Base-by-base conservation (phyloP, 768 basidiomycete species). In the Phallus indusiatus region DNA sequence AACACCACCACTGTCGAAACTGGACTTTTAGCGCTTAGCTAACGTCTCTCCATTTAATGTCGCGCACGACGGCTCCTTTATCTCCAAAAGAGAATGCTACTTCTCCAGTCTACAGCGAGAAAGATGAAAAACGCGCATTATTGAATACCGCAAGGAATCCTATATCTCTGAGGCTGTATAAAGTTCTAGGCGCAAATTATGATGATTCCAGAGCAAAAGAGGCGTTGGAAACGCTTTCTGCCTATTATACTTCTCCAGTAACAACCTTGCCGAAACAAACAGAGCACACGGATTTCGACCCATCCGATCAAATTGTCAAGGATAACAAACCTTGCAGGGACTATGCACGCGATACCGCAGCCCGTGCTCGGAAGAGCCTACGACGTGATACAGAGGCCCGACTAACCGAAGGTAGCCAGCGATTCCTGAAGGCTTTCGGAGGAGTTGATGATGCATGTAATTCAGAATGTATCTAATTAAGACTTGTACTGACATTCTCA, bases 361-460 rank as follows among this genome's bases (percentile, higher is more conserved):
- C 82, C 5, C 76, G 80, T 52, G 92, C 88, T 22, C 77, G 93
- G 56, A 90, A 86, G 68, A 82, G 85, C 66, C 76, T 97, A 56
- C 80, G 89, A 48, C 77, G 85, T 62, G 94, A 97, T 69, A 83
- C 95, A 69, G 94, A 98, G 68, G 77, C 74, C 53, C 88, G 84
- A 69, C 76, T 97, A 49, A 83, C 87, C 0, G 82, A 88, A 55
- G 90, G 90, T 5, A 94, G 92, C 64, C 78, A 79, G 50, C 81
- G 82, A 63, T 96, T 99, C 69, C 69, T 98, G 57, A 78, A 80
- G 24, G 92, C 89, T 0, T 87, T 98, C 62, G 84, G 84, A 20
- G 85, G 93, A 64, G 92, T 98, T 36, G 90, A 97, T 74, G 79
- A 90, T 73, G 95, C 95, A 69, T 64, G 90, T 80, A 11, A 50